A percentile compares a stretch with the other conserved stretches of the same genome.
Conservation (phyloP, 768 basidiomycete species). For the Tylopilus balloui region DNA sequence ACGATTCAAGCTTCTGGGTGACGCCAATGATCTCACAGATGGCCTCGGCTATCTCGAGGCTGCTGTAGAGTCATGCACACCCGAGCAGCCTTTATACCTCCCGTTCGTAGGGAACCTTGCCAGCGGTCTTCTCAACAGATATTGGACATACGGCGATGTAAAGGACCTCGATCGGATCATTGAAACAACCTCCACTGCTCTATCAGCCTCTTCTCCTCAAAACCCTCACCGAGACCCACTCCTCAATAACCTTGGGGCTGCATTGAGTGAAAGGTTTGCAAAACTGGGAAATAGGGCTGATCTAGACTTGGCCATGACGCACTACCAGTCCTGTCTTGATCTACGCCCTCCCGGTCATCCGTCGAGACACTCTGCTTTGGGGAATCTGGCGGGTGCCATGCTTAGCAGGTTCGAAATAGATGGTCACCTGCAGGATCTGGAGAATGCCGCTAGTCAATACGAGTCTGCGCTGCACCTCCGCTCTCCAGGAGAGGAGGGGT, state of each 20-base stretch:
- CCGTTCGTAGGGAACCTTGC: conserved; percentile 16
- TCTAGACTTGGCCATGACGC: conserved; percentile 14
- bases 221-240: conserved; percentile 16
- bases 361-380: conserved; percentile 8
- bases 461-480: conserved; percentile 15
- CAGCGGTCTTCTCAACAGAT: conserved; percentile 18
- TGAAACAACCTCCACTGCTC: conserved; percentile 7
- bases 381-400: conserved; percentile 22
- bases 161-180: conserved; percentile 18
- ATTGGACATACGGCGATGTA: conserved; percentile 16
- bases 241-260: conserved; percentile 20
- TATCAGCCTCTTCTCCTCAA: conserved; percentile 2
- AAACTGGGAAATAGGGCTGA: conserved; percentile 13
- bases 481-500: conserved; percentile 14
- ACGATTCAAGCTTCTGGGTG: conserved; percentile 22
- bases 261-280: conserved; percentile 17
- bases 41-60: conserved; percentile 15
- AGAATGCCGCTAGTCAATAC: conserved; percentile 11
- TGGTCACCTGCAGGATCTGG: conserved; percentile 23
- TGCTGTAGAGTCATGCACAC: conserved; percentile 9
- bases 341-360: conserved; percentile 22
- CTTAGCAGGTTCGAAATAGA: conserved; percentile 21
- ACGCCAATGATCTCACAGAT: conserved; percentile 20
- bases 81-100: conserved; percentile 13
- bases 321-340: conserved; percentile 15